Conservation (phyloP, 176 grass and related monocot species). For the Carex cristatella region DNA sequence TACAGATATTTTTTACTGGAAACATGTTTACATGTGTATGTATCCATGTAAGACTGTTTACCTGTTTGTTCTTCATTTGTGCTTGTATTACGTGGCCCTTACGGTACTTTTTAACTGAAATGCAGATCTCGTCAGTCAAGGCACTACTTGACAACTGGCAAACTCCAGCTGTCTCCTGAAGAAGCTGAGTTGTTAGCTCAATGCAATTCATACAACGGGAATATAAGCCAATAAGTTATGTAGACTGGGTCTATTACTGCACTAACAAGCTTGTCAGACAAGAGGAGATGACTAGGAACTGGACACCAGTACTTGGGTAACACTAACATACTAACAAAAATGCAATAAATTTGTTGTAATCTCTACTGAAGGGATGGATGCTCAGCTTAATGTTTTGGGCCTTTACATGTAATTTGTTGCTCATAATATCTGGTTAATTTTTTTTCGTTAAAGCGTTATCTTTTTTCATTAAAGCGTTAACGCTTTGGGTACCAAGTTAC, state of each 20-base stretch:
- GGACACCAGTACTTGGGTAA: neutral
- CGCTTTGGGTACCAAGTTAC: neutral
- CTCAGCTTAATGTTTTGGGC: neutral
- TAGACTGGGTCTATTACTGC: conserved; percentile 17
- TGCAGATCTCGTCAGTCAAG: conserved; percentile 49
- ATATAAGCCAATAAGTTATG: neutral
- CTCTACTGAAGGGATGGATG: neutral
- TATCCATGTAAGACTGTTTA: neutral
- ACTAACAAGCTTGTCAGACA: conserved; percentile 9
- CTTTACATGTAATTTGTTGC: neutral
- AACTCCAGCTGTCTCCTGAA: conserved; percentile 43
- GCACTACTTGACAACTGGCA: conserved; percentile 60
- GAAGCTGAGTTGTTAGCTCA: conserved; percentile 49
- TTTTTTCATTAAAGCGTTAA: neutral
- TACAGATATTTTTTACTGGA: no score
- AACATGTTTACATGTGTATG: neutral
- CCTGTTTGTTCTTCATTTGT: neutral
- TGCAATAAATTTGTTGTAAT: neutral
- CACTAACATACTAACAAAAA: neutral
- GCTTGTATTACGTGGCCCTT: conserved; percentile 5
- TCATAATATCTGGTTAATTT: neutral
- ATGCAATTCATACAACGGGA: conserved; percentile 38
- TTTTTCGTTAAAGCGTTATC: neutral
- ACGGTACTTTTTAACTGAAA: neutral
- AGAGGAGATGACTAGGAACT: neutral